Evolutionary conservation across 768 basidiomycete species (phyloP).

Genomic region (Leucocoprinus leucothites): DNA sequence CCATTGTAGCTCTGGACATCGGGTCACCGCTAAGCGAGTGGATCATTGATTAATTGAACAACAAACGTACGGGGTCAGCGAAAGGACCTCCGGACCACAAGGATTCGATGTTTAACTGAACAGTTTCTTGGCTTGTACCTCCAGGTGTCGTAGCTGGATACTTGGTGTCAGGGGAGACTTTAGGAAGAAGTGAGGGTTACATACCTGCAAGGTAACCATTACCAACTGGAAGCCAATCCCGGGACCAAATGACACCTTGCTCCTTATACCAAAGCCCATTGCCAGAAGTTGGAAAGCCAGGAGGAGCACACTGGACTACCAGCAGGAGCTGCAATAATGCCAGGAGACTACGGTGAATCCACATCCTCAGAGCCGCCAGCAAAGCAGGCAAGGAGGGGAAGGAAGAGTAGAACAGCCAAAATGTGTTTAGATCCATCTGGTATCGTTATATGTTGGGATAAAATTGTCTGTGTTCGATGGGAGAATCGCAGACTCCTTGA

Average conservation of each 20-base stretch:
- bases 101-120: constrained; percentile 72
- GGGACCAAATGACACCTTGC: constrained; percentile 52
- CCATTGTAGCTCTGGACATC: constrained; percentile 59
- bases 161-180: background rate
- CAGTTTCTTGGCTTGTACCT: constrained; percentile 54
- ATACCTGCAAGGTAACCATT: constrained; percentile 70
- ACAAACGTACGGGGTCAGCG: constrained; percentile 52
- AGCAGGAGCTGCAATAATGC: constrained; percentile 20
- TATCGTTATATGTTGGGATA: background rate
- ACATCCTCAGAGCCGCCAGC: constrained; percentile 18
- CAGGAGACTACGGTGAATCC: constrained; percentile 21
- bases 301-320: constrained; percentile 20
- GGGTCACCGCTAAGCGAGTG: background rate
- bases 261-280: constrained; percentile 71
- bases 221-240: constrained; percentile 65
- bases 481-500: background rate
- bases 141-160: constrained; percentile 61
- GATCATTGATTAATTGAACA: background rate
- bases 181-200: constrained; percentile 10
- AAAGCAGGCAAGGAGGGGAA: constrained; percentile 7
- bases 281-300: constrained; percentile 65
- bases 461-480: background rate
- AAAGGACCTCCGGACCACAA: constrained; percentile 78
- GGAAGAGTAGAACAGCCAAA: background rate
- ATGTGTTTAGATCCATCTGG: constrained; percentile 4